phyloP scores from a whole-genome alignment of 768 basidiomycete species.

The Agrocybe pediades region DNA sequence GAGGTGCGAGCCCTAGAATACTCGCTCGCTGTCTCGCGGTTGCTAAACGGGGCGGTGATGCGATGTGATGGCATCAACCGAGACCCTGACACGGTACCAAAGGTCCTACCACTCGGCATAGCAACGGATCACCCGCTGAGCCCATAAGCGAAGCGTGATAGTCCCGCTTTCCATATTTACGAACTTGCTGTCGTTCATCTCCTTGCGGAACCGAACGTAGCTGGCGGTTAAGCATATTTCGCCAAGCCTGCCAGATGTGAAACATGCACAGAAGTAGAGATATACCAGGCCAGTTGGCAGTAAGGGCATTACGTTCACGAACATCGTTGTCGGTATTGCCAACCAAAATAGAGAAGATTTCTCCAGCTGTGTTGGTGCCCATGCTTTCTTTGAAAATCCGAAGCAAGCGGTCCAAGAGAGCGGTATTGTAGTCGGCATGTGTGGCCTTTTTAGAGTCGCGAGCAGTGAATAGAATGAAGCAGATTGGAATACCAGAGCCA shows the following conservation, averaged over 20 bases:
- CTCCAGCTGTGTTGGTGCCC: conserved; percentile 15
- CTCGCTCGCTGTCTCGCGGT: too few relatives aligned
- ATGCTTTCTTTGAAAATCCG: conserved; percentile 16
- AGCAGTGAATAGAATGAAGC: conserved; percentile 25
- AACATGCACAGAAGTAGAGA: conserved; percentile 35
- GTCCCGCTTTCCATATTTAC: too few relatives aligned
- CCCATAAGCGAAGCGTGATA: too few relatives aligned
- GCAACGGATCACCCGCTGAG: too few relatives aligned
- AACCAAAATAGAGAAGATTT: conserved; percentile 19
- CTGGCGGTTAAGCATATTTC: conserved; percentile 26
- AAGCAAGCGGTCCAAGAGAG: conserved; percentile 18
- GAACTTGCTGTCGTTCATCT: conserved; percentile 15
- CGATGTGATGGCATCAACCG: too few relatives aligned
- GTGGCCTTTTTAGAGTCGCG: conserved; percentile 16
- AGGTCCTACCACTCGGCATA: too few relatives aligned
- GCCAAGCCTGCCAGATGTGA: conserved; percentile 35
- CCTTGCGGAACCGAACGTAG: conserved; percentile 27
- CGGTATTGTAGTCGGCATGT: conserved; percentile 26
- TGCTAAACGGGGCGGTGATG: too few relatives aligned
- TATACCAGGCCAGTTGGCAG: conserved; percentile 16
- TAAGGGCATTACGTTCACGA: conserved; percentile 23
- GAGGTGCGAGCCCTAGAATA: too few relatives aligned
- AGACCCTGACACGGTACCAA: too few relatives aligned
- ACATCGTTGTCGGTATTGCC: conserved; percentile 32
- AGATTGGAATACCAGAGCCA: conserved; percentile 30